Conservation (phyloP, 148 eudicot genomes). For the Silene conica region DNA sequence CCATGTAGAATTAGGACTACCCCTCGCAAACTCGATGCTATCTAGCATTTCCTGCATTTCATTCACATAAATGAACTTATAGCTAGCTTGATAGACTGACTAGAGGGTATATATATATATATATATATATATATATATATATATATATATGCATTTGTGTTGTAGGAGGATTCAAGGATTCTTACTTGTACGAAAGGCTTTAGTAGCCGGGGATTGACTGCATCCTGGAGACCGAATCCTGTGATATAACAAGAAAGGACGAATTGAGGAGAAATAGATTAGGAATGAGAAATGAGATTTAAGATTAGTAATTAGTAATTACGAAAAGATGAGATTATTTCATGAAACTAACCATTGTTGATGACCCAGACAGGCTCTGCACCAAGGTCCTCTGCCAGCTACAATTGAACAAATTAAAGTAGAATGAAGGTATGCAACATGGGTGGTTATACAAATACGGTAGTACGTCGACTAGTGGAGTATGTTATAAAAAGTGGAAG, state of each 20-base stretch:
- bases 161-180: background rate
- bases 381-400: slow-evolving; percentile 89
- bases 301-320: background rate
- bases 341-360: slow-evolving; percentile 52
- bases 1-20: slow-evolving; percentile 60
- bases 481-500: no score
- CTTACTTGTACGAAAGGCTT: slow-evolving; percentile 56
- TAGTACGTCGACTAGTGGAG: no score
- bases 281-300: background rate
- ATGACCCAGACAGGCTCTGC: slow-evolving; percentile 83
- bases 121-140: no score
- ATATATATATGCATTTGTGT: background rate
- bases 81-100: no score
- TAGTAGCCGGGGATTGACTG: slow-evolving; percentile 41
- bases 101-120: no score
- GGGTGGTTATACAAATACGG: background rate
- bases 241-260: background rate
- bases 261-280: background rate
- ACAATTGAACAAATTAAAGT: slow-evolving; percentile 10
- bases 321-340: background rate
- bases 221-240: slow-evolving; percentile 50
- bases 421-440: background rate
- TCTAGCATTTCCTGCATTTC: slow-evolving; percentile 50
- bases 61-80: background rate
- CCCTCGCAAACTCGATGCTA: slow-evolving; percentile 91